These are phyloP conservation scores for Plantago ovata DNA, from an alignment of 257 asterid species.

Conservation along the genomic window DNA sequence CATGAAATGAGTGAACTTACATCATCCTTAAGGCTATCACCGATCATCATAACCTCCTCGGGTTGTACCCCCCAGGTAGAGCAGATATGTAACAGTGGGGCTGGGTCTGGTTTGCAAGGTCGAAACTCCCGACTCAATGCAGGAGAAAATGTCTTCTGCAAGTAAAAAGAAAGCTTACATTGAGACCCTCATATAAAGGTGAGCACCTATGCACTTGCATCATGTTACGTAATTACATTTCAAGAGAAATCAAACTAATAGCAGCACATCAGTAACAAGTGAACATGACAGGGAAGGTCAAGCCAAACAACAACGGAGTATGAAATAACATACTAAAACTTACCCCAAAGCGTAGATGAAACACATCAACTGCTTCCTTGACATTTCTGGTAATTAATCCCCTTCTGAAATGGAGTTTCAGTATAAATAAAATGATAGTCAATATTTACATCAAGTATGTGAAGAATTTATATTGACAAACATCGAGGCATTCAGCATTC, in stretches of 20 bases:
- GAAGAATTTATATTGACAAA: too few relatives aligned
- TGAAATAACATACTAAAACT: conserved; percentile 21
- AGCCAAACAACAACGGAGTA: neutral
- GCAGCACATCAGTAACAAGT: neutral
- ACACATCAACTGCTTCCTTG: conserved; percentile 76
- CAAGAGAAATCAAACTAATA: neutral
- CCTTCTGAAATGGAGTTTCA: conserved; percentile 51
- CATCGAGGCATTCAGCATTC: too few relatives aligned
- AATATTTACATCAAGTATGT: too few relatives aligned
- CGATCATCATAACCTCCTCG: conserved; percentile 90
- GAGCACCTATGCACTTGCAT: neutral
- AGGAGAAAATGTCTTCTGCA: conserved; percentile 78
- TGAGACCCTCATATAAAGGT: neutral
- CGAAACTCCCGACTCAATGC: conserved; percentile 90
- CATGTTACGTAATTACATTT: neutral
- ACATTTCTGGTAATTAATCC: conserved; percentile 93
- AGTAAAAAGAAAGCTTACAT: conserved; percentile 8
- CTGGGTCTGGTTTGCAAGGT: conserved; percentile 93
- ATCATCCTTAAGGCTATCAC: conserved; percentile 92
- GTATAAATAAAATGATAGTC: neutral
- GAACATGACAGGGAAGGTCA: neutral
- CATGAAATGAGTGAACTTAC: conserved; percentile 36
- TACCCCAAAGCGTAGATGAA: conserved; percentile 91
- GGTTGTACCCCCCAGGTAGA: conserved; percentile 68
- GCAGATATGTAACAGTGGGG: conserved; percentile 85